Evolutionary conservation across 1,284 basidiomycete genomes (phyloP), one percentile per base, ranked within the genome.

Genomic region (Cronartium quercuum): DNA sequence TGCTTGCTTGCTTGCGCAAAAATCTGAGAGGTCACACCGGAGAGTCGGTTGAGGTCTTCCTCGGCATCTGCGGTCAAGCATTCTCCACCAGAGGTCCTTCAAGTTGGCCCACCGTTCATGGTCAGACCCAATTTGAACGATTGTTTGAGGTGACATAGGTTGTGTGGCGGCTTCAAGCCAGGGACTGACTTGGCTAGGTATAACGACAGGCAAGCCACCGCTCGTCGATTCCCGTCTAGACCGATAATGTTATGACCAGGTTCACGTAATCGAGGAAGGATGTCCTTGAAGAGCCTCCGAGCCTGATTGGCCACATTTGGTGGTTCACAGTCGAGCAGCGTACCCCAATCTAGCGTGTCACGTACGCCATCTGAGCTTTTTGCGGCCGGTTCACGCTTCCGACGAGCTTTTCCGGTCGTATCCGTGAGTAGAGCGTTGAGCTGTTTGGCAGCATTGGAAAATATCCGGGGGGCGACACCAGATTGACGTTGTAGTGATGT

Each of bases 401-500:
- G 40, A 41, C 41, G 35, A 24, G 34, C n/a, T 37, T 18, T 24
- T 65, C 21, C 37, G n/a, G 13, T 21, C 5, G 10, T 37, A 18
- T 44, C 13, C 6, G 0, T 18, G 15, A 73, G 24, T n/a, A 73
- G 29, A 35, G 10, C 29, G 2, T 44, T 21, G 4, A 73, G 51
- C 4, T 65, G 51, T 35, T 57, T 65, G 37, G 64, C 15, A 10
- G 63, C 70, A 44, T 41, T 37, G 12, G 70, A 66, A 34, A 73
- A 73, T 2, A 66, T 34, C 6, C 37, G 15, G 15, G 47, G 15
- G 13, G 44, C 18, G 2, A 73, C 70, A 1, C 70, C 70, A n/a
- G 70, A 73, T 12, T 51, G 57, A 34, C 70, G 70, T 66, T 73
- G 70, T n/a, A 73, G 64, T 10, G 70, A 55, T 13, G 63, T 66